phyloP scores from a whole-genome alignment of 208 protist genomes.

The Vickermania spadyakhi region DNA sequence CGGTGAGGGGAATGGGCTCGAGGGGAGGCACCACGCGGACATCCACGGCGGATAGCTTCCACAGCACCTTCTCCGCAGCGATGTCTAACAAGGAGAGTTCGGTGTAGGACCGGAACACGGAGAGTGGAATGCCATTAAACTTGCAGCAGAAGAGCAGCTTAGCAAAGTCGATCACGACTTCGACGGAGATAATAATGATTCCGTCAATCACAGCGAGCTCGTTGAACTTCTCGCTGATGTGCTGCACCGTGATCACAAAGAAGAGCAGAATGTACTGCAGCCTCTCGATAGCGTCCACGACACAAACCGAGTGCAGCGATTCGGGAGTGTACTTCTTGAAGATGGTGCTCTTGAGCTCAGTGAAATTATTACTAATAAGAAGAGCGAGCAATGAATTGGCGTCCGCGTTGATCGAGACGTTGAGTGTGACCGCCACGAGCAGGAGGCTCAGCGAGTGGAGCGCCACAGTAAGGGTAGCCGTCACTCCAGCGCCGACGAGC shows the following conservation, averaged over 20 bases:
- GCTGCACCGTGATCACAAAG: constrained; percentile 65
- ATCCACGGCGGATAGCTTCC: constrained; percentile 18
- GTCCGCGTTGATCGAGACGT: constrained; percentile 91
- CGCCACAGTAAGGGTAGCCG: constrained; percentile 21
- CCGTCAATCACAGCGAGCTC: constrained; percentile 20
- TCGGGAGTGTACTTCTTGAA: constrained; percentile 88
- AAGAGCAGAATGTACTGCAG: constrained; percentile 81
- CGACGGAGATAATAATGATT: constrained; percentile 32
- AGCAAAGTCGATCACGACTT: constrained; percentile 82
- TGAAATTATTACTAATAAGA: constrained; percentile 90
- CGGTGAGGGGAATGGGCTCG: background rate
- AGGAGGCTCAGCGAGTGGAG: constrained; percentile 80
- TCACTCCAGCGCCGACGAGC: constrained; percentile 13
- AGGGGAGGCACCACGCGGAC: background rate
- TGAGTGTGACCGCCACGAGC: constrained; percentile 84
- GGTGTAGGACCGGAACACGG: constrained; percentile 44
- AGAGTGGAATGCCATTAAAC: constrained; percentile 75
- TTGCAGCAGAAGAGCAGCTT: constrained; percentile 89
- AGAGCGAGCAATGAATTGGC: constrained; percentile 87
- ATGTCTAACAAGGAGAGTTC: constrained; percentile 36
- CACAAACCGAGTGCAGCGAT: constrained; percentile 77
- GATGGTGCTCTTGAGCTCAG: constrained; percentile 90
- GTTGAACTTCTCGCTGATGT: constrained; percentile 27
- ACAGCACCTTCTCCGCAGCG: constrained; percentile 25
- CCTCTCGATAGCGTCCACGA: constrained; percentile 86